Evolutionary conservation across 495 filamentous ascomycete genomes (phyloP).

Genomic region (Neurospora sp.): DNA sequence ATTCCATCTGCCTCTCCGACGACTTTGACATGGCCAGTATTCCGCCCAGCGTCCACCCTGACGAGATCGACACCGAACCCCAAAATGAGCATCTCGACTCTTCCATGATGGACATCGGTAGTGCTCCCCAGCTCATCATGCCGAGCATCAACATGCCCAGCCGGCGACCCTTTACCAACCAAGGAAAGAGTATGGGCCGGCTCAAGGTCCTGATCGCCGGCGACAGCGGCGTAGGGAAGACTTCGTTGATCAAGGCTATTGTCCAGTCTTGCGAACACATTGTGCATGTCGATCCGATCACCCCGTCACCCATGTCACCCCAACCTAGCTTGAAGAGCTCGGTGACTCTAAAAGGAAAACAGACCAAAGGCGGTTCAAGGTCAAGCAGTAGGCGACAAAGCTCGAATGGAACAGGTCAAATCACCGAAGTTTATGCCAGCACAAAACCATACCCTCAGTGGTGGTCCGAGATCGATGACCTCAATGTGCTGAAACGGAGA

Average conservation of each 20-base stretch:
- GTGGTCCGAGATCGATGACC: slow-evolving; percentile 88
- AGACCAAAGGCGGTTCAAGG: background rate
- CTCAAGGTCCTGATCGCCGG: slow-evolving; percentile 86
- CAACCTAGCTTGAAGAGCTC: slow-evolving; percentile 13
- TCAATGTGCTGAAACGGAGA: slow-evolving; percentile 54
- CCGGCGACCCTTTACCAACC: slow-evolving; percentile 82
- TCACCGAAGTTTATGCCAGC: slow-evolving; percentile 84
- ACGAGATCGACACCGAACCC: slow-evolving; percentile 6
- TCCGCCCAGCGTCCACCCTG: background rate
- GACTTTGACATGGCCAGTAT: slow-evolving; percentile 29
- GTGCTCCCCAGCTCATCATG: slow-evolving; percentile 88
- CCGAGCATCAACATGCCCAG: slow-evolving; percentile 93
- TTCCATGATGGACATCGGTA: slow-evolving; percentile 39
- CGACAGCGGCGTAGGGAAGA: slow-evolving; percentile 75
- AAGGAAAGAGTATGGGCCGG: slow-evolving; percentile 72
- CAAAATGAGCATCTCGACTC: slow-evolving; percentile 5
- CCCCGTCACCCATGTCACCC: slow-evolving; percentile 27
- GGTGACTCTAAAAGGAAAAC: background rate
- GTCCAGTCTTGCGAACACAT: slow-evolving; percentile 94
- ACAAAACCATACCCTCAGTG: slow-evolving; percentile 86
- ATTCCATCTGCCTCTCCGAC: slow-evolving; percentile 42
- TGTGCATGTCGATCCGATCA: slow-evolving; percentile 82
- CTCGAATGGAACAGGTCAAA: slow-evolving; percentile 31
- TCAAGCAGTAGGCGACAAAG: background rate
- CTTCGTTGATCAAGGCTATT: slow-evolving; percentile 84